Evolutionary conservation across 208 protist genomes (phyloP), one percentile per base, ranked within the genome.

Genomic region (Acanthamoeba healyi): DNA sequence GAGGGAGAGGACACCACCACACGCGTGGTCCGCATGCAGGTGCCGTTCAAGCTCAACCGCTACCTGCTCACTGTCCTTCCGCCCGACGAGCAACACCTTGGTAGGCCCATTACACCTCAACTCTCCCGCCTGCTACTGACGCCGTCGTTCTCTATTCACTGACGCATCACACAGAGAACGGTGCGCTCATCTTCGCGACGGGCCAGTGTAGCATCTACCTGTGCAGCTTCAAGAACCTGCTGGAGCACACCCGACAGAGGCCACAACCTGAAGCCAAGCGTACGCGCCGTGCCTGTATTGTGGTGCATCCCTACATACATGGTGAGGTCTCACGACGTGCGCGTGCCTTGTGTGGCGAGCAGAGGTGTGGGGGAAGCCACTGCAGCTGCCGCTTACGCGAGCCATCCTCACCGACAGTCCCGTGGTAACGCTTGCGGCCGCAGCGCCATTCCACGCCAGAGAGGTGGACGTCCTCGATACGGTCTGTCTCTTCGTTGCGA

Each of bases 361-460:
- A 84, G 74, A 84, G 74, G 74, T 84, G n/a, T 84, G 74, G 74
- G 74, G 26, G 26, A 84, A 84, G 74, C 74, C 74, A 9, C 74
- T 38, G 74, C 74, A 84, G 74, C n/a, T 84, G 74, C 74, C 38
- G 17, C 74, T 84, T 6, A 22, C 19, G n/a, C 38, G 74, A 22
- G 74, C 74, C 38, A 84, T 84, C 46, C 46, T 84, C 14, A 84
- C 42, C 44, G 74, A 84, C 38, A 84, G 74, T 56, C 74, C 74
- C 0, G 46, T 84, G 17, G 24, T 56, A 6, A 58, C 74, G 38
- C 74, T 84, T 6, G 42, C 74, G 38, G 74, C 74, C 42, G 54
- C 42, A 17, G 74, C 74, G 22, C 74, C 74, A 26, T 56, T 84
- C 38, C 74, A 36, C 74, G 29, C 46, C 26, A 56, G 58, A 44